Conservation (phyloP, 1,139 yeast genomes). For the Williopsis jadinii region DNA sequence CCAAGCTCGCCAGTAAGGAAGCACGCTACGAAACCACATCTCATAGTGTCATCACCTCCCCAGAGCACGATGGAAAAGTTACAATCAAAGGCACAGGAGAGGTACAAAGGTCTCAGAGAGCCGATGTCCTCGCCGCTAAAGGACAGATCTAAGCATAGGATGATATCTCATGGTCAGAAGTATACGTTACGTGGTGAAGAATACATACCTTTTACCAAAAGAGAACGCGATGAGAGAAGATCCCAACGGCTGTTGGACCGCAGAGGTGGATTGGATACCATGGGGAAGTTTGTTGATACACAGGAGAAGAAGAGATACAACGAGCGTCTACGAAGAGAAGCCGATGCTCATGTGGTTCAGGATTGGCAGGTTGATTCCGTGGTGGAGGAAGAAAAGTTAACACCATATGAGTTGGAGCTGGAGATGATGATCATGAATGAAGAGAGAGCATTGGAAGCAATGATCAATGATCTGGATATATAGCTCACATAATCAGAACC, state of each 20-base stretch:
- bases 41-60: neutral
- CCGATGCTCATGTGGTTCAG: slow-evolving; percentile 5
- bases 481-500: neutral
- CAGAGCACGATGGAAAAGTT: slow-evolving; percentile 3
- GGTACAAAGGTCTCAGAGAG: slow-evolving; percentile 2
- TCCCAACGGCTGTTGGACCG: slow-evolving; percentile 3
- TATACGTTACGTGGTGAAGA: slow-evolving; percentile 9
- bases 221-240: slow-evolving; percentile 5
- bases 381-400: slow-evolving; percentile 4
- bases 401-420: slow-evolving; percentile 10
- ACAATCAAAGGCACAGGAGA: slow-evolving; percentile 2
- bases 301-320: slow-evolving; percentile 5
- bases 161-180: slow-evolving; percentile 5
- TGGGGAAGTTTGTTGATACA: slow-evolving; percentile 7
- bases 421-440: slow-evolving; percentile 11
- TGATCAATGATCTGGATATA: slow-evolving; percentile 4
- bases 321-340: slow-evolving; percentile 4
- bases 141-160: neutral
- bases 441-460: slow-evolving; percentile 11
- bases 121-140: slow-evolving; percentile 12
- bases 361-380: slow-evolving; percentile 3
- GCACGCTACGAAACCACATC: too few relatives aligned
- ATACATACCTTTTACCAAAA: slow-evolving; percentile 9
- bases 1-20: too few relatives aligned
- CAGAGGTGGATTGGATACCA: slow-evolving; percentile 13